Evolutionary conservation across 2,329 filamentous ascomycete genomes (phyloP).

Genomic region (Clonostachys solani): DNA sequence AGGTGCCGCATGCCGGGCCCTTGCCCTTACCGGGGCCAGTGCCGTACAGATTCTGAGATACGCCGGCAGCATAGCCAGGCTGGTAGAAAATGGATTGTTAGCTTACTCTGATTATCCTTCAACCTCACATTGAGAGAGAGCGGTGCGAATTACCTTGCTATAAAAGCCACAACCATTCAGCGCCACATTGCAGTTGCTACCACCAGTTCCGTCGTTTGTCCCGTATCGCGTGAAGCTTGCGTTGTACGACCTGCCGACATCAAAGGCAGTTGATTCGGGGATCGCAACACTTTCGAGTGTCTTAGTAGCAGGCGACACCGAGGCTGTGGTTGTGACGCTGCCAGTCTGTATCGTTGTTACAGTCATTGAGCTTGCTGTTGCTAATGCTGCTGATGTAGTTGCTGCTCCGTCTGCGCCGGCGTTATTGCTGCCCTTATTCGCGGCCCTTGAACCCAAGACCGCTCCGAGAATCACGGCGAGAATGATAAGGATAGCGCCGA

Average conservation of each 20-base stretch:
- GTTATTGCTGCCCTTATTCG: too few species aligned
- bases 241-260: conserved; percentile 5
- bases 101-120: too few species aligned
- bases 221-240: conserved; percentile 5
- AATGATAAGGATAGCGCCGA: not conserved
- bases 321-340: not conserved
- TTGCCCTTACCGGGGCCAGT: not conserved
- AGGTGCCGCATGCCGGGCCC: conserved; percentile 2
- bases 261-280: not conserved
- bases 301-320: too few species aligned
- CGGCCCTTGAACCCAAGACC: conserved; percentile 1
- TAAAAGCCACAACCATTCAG: not conserved
- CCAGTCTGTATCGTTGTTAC: not conserved
- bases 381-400: not conserved
- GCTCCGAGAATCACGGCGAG: conserved; percentile 3
- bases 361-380: not conserved
- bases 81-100: not conserved
- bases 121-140: not conserved
- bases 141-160: not conserved
- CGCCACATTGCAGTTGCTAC: not conserved
- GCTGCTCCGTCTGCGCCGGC: too few species aligned
- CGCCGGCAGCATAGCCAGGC: conserved; percentile 2
- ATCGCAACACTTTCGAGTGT: too few species aligned
- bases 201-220: not conserved
- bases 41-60: conserved; percentile 2